Evolutionary conservation across 768 basidiomycete genomes (phyloP).

Genomic region (Chiua virens): DNA sequence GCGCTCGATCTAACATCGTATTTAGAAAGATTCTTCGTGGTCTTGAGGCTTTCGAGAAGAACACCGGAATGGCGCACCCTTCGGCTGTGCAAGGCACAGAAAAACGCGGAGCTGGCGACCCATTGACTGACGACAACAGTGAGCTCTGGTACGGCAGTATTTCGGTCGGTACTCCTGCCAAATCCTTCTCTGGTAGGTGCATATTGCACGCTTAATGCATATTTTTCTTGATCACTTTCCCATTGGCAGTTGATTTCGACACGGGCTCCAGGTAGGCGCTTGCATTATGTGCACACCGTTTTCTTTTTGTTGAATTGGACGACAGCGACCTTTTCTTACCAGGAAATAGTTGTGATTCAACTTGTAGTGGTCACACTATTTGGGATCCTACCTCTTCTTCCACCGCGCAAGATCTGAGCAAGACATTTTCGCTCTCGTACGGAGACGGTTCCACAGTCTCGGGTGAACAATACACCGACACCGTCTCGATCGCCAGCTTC

Average conservation of each 20-base stretch:
- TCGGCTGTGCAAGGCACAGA: background rate
- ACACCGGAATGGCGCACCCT: background rate
- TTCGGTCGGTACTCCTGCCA: slow-evolving; percentile 7
- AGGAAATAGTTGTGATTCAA: background rate
- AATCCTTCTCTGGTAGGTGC: background rate
- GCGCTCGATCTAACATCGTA: too few relatives aligned
- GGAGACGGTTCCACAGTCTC: slow-evolving; percentile 34
- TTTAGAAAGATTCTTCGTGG: background rate
- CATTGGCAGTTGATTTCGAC: slow-evolving; percentile 29
- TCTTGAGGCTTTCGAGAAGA: background rate
- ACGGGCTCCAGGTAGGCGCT: slow-evolving; percentile 16
- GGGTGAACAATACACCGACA: slow-evolving; percentile 40
- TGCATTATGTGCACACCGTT: background rate
- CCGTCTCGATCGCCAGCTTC: slow-evolving; percentile 2
- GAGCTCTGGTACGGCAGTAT: slow-evolving; percentile 14
- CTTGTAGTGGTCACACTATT: slow-evolving; percentile 29
- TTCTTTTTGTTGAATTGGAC: background rate
- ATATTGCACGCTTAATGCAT: background rate
- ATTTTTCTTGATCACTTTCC: background rate
- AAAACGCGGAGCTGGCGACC: background rate
- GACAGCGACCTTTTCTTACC: slow-evolving; percentile 18
- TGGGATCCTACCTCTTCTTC: slow-evolving; percentile 26
- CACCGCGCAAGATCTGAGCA: slow-evolving; percentile 22
- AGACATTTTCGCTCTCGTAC: slow-evolving; percentile 32
- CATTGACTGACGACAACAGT: background rate